Base-by-base conservation (phyloP, 495 filamentous ascomycete species). In the Cryomyces minteri region DNA sequence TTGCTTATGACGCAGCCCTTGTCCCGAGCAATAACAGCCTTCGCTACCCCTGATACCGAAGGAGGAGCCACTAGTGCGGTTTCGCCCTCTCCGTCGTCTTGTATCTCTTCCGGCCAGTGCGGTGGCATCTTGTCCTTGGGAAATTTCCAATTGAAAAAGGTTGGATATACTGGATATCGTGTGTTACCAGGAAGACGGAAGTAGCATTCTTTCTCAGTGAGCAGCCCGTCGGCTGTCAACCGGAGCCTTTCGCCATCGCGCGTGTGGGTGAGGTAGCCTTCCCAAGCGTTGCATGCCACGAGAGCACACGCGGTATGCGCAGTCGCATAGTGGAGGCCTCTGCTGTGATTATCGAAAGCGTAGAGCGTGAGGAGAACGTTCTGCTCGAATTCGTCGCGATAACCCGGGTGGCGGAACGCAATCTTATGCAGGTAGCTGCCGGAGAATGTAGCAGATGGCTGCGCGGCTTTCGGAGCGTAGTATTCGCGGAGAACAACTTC, bases 141-240 rank as follows among this genome's bases (percentile, higher is more conserved):
- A 37, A 52, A 53, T 29, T 28, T 30, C 44, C 50, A 44, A 40
- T 52, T 49, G 18, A 36, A 39, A 34, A 52, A 50, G 30, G 48
- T 29, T n/a, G 48, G 43, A 30, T 31, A 50, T 6, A 50, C n/a
- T 32, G 48, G 28, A 39, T 52, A 51, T 38, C 3, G 9, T 9
- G 8, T 18, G 14, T 46, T 29, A 34, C 45, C 31, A 25, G 47
- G 48, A 40, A 50, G 7, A 32, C 44, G 32, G 41, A 49, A 48
- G 50, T 51, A 51, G 34, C 43, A 51, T 11, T 11, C 6, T 7
- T 28, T n/a, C 5, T 12, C 36, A 38, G 12, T 9, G 9, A 38
- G 34, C 9, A 38, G 34, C 9, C 12, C 34, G 34, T 38, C 34
- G 3, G 9, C 12, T 9, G 9, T 14, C 34, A 38, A 10, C 12